Evolutionary conservation across 257 asterid species (phyloP), one percentile per base, ranked within the genome.

Genomic region (Eustoma russellianum): DNA sequence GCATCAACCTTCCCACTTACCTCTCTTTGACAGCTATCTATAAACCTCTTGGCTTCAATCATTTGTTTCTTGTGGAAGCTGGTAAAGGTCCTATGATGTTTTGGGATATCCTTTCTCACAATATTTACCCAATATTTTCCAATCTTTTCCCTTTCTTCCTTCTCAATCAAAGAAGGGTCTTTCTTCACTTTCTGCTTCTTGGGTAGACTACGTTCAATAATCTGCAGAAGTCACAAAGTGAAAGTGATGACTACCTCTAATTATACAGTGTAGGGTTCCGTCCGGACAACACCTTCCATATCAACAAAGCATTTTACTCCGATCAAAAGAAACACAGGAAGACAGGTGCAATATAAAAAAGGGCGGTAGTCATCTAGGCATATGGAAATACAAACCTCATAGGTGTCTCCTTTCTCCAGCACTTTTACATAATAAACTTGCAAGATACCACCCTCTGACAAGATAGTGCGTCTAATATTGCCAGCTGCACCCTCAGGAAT

Each of bases 401-500:
- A 92, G 44, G 93, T 76, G 70, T 92, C 99, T 60, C 99, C 99
- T 76, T 88, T 92, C 86, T 92, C 99, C 80, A 88, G 77, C 65
- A 92, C 97, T 70, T 92, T 92, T 64, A 92, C 99, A 70, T 85
- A 86, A 74, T 61, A 81, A 57, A 88, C 93, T 74, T 88, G 97
- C 74, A 92, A 77, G 60, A 64, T 60, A 66, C 97, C 97, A 66
- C 91, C 90, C 15, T 92, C 99, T 0, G 94, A 85, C 76, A 85
- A 72, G 65, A 92, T 88, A 61, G 69, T 81, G 61, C 99, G 75
- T 30, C 84, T 78, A 59, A 92, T 83, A 48, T 79, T 61, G 65
- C 99, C 99, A 67, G 95, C 94, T 41, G 99, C 82, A 60, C 95
- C 99, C 72, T 92, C 99, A 19, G 99, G 99, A 41, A 88, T 83